Percentiles rank a stretch among this genome's conserved stretches.
phyloP scores from a whole-genome alignment of 2,329 filamentous ascomycete species.

The Alternaria tenuissima region DNA sequence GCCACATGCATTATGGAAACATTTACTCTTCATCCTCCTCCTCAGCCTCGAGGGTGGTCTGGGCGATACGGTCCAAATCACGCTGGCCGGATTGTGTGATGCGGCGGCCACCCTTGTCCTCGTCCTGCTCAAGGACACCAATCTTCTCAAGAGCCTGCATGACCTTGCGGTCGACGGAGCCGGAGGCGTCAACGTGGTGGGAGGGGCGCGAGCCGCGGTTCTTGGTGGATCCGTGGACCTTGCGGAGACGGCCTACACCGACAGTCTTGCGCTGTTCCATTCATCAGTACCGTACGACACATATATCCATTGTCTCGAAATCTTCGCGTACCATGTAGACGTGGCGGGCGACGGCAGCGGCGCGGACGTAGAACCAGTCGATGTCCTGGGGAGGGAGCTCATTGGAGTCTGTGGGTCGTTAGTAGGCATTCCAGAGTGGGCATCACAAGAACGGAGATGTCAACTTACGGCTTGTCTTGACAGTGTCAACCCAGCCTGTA shows the following conservation, averaged over 20 bases:
- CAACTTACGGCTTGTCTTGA: constrained; percentile 80
- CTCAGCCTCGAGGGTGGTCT: constrained; percentile 61
- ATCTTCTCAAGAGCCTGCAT: constrained; percentile 99
- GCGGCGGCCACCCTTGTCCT: constrained; percentile 97
- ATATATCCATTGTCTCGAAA: not conserved
- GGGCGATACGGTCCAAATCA: constrained; percentile 85
- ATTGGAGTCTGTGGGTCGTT: constrained; percentile 70
- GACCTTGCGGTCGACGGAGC: constrained; percentile 96
- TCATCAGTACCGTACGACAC: not conserved
- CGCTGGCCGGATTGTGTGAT: constrained; percentile 98
- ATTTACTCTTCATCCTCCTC: constrained; percentile 56
- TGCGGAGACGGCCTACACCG: constrained; percentile 96
- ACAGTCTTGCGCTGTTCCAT: constrained; percentile 82
- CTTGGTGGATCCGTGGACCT: constrained; percentile 90
- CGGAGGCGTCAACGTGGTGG: constrained; percentile 94
- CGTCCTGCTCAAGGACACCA: constrained; percentile 94
- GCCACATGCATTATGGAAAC: constrained; percentile 6
- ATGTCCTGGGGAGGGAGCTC: constrained; percentile 98
- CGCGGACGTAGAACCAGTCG: constrained; percentile 93
- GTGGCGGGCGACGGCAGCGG: constrained; percentile 94
- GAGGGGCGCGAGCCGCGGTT: constrained; percentile 93
- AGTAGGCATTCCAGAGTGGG: constrained; percentile 12
- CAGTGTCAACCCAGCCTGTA: constrained; percentile 98
- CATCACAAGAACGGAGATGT: not conserved
- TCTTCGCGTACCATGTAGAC: constrained; percentile 74